These are phyloP conservation scores for Thecamonas trahens DNA, from an alignment of 78 protist genomes.

Conservation along the genomic window DNA sequence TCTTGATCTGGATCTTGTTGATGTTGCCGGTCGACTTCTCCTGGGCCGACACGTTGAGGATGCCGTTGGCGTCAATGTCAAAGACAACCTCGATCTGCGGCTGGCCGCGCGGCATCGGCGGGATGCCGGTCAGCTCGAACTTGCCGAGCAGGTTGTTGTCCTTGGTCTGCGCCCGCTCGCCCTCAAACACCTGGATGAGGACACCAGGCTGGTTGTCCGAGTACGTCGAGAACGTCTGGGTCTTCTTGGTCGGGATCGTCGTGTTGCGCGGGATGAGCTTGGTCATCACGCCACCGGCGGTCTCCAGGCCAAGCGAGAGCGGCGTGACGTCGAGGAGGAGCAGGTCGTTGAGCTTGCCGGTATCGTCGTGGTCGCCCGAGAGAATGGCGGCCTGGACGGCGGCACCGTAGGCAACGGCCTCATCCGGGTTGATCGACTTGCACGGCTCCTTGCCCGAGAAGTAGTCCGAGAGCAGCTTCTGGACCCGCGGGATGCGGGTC, in stretches of 20 bases:
- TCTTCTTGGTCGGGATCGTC: constrained; percentile 93
- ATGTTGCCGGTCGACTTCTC: constrained; percentile 82
- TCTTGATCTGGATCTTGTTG: constrained; percentile 88
- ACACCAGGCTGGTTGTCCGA: constrained; percentile 93
- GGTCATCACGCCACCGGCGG: constrained; percentile 98
- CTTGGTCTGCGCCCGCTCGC: constrained; percentile 88
- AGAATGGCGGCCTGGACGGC: constrained; percentile 98
- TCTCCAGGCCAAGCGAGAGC: constrained; percentile 97
- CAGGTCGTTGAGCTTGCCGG: constrained; percentile 40
- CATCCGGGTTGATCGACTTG: constrained; percentile 95
- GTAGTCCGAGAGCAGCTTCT: constrained; percentile 86
- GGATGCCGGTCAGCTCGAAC: constrained; percentile 91
- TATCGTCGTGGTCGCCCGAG: constrained; percentile 49
- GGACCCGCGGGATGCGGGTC: constrained; percentile 97
- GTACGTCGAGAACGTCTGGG: constrained; percentile 92
- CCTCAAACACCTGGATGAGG: constrained; percentile 84
- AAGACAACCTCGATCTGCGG: constrained; percentile 97
- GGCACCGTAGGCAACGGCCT: constrained; percentile 99
- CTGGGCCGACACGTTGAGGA: constrained; percentile 89
- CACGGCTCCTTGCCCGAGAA: constrained; percentile 96
- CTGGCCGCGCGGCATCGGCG: constrained; percentile 95
- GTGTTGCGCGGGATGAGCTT: constrained; percentile 94
- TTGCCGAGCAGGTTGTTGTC: constrained; percentile 92
- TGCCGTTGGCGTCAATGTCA: constrained; percentile 93
- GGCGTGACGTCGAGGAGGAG: constrained; percentile 96